Conservation (phyloP, 768 basidiomycete species). For the Kwoniella dejecticola region DNA sequence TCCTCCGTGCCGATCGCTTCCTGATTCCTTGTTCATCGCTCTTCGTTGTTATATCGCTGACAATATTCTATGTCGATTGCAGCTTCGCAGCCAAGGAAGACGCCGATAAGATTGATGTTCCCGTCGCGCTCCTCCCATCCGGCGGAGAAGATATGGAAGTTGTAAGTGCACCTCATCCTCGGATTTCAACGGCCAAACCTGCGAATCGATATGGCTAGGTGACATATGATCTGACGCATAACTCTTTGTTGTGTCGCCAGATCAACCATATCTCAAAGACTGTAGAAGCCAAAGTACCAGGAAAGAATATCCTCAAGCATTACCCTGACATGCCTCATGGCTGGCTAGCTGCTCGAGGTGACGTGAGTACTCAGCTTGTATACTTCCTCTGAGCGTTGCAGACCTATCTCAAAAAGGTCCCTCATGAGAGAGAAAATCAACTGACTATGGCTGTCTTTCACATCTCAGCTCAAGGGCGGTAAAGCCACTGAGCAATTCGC, state of each 20-base stretch:
- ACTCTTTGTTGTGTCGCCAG: constrained; percentile 11
- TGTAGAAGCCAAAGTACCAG: constrained; percentile 37
- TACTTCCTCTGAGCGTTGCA: no score
- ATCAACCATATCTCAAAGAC: constrained; percentile 38
- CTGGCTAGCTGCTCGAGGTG: constrained; percentile 44
- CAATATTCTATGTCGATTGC: no score
- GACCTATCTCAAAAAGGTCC: no score
- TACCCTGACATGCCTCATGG: constrained; percentile 42
- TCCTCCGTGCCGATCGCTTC: no score
- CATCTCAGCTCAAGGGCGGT: constrained; percentile 22
- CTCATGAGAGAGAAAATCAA: no score
- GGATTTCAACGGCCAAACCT: background rate
- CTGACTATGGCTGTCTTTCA: no score
- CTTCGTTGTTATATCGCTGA: no score
- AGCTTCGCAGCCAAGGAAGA: constrained; percentile 57
- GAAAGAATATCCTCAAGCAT: constrained; percentile 40
- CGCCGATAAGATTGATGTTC: constrained; percentile 61
- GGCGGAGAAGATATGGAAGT: constrained; percentile 65
- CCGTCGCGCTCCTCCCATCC: constrained; percentile 64
- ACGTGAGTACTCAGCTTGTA: constrained; percentile 34
- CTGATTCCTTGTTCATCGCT: no score
- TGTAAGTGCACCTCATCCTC: constrained; percentile 59
- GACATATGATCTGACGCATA: background rate
- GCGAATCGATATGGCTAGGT: background rate
- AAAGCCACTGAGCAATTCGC: constrained; percentile 16